phyloP scores from a whole-genome alignment of 257 asterid genomes.

The Hygrophila difformis region DNA sequence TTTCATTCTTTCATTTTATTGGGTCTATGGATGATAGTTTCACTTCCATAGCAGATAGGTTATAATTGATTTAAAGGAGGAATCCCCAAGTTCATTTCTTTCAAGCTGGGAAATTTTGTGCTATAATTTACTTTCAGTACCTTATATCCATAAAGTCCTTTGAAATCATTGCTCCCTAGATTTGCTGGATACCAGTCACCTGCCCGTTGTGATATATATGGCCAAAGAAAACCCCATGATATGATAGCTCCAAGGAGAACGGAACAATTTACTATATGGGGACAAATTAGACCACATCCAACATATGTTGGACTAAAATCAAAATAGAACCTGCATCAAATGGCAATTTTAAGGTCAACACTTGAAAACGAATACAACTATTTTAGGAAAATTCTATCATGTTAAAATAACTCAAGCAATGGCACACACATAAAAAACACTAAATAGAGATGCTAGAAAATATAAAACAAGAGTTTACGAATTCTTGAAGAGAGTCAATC shows the following conservation, averaged over 20 bases:
- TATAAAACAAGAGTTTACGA: slow-evolving; percentile 36
- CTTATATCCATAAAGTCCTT: slow-evolving; percentile 21
- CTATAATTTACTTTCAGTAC: no score
- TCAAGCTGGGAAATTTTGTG: no score
- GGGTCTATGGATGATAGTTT: no score
- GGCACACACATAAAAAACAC: no score
- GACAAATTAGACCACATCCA: slow-evolving; percentile 97
- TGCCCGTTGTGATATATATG: slow-evolving; percentile 61
- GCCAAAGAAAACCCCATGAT: slow-evolving; percentile 99
- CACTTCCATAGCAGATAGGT: no score
- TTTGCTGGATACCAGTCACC: slow-evolving; percentile 93
- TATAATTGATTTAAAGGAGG: no score
- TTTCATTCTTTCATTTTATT: no score
- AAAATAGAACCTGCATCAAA: slow-evolving; percentile 76
- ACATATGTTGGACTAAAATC: slow-evolving; percentile 95
- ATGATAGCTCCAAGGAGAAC: slow-evolving; percentile 90
- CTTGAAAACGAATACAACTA: no score
- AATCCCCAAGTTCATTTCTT: no score
- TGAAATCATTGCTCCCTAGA: slow-evolving; percentile 88
- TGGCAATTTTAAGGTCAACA: no score
- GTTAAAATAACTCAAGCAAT: no score
- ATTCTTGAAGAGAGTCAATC: slow-evolving; percentile 64
- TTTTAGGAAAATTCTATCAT: no score
- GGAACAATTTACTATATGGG: slow-evolving; percentile 90
- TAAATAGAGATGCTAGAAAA: background rate